Conservation (phyloP, 441 rosid species). For the Populus tomentosa region DNA sequence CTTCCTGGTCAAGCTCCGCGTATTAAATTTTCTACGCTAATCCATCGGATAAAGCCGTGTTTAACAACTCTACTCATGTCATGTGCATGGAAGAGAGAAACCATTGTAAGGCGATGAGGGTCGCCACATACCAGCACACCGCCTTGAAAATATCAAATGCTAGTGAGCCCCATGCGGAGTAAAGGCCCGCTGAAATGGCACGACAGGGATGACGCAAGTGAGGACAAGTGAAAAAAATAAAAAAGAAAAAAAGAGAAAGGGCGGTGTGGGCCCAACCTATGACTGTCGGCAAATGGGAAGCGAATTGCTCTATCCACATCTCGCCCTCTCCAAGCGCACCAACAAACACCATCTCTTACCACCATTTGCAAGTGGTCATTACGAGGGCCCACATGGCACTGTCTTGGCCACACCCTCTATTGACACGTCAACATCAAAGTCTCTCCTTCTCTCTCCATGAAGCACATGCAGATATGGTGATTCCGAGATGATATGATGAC, state of each 20-base stretch:
- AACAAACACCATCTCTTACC: not conserved
- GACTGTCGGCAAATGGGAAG: slow-evolving; percentile 52
- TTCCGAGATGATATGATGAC: slow-evolving; percentile 26
- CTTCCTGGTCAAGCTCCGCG: too few relatives aligned
- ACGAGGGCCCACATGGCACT: slow-evolving; percentile 19
- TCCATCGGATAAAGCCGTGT: too few relatives aligned
- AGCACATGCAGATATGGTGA: slow-evolving; percentile 6
- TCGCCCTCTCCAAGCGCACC: slow-evolving; percentile 15
- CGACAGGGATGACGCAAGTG: slow-evolving; percentile 11
- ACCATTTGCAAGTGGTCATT: not conserved
- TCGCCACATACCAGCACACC: not conserved
- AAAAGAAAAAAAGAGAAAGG: not conserved
- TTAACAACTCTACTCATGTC: not conserved
- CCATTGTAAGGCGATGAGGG: not conserved
- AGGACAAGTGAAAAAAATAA: not conserved
- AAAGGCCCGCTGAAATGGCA: not conserved
- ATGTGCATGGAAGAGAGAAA: not conserved
- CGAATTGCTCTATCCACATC: slow-evolving; percentile 22
- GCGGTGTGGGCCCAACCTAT: not conserved
- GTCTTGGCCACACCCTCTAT: slow-evolving; percentile 14
- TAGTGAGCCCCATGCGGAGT: not conserved
- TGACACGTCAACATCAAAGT: slow-evolving; percentile 40
- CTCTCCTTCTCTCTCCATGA: not conserved
- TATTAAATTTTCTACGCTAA: too few relatives aligned
- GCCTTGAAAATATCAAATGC: slow-evolving; percentile 1